Evolutionary conservation across 208 protist genomes (phyloP), one percentile per base, ranked within the genome.

Genomic region (Blechomonas ayalai): DNA sequence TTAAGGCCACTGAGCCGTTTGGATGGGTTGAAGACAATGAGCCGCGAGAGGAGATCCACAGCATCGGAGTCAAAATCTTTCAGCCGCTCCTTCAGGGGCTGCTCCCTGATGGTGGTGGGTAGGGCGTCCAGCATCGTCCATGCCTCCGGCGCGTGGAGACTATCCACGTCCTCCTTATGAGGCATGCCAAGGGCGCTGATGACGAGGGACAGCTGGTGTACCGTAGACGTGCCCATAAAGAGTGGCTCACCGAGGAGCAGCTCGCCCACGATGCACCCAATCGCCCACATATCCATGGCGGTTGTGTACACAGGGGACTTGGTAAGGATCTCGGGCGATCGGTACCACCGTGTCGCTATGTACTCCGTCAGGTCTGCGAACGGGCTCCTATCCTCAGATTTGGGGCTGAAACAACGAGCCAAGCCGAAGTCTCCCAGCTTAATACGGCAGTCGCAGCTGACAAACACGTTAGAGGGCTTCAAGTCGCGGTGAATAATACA

Each of bases 201-300:
- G 38, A 99, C 97, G 1, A 93, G 63, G 26, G 84, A 67, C 3
- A 99, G 60, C 71, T 99, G 97, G 54, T 99, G 95, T 52, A 97
- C 75, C 0, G 97, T 98, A 16, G 90, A 97, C 22, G 73, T 92
- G 1, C 96, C 96, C 24, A 76, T 73, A 35, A 98, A 98, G 42
- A 98, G 87, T 20, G 97, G 94, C 34, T 95, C 89, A 0, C 83
- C 88, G 7, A 77, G 56, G 35, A 95, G 72, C 15, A 99, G 59
- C 52, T 99, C 97, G 2, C 66, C 97, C 18, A 99, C 55, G 28
- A 99, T 97, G 59, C 97, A 99, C 2, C 97, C 97, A 19, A 99
- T 64, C 1, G 92, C 93, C 97, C 97, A 99, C 78, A 99, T 98
- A 52, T 99, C 97, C 71, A 99, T 95, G 27, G 91, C 90, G n/a